These are phyloP conservation scores for Dillenia suffruticosa DNA, from an alignment of 164 flowering plant genomes.

Conservation along the genomic window DNA sequence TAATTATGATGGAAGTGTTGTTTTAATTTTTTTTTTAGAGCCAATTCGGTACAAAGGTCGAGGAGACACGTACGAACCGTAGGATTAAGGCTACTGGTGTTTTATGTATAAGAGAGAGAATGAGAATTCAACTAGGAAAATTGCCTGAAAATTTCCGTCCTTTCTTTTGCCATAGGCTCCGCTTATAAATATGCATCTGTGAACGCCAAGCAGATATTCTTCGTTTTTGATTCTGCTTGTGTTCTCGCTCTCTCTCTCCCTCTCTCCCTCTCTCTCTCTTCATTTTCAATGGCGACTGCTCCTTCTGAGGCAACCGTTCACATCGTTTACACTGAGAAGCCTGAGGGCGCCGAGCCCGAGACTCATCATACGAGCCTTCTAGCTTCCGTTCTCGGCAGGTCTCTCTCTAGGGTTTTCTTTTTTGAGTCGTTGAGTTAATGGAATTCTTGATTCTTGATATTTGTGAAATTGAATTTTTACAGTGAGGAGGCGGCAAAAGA, in stretches of 20 bases:
- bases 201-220: neutral
- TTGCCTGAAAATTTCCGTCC: no score
- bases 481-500: conserved; percentile 90
- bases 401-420: neutral
- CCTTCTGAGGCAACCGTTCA: conserved; percentile 43
- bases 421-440: neutral
- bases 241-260: neutral
- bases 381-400: conserved; percentile 75
- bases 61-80: no score
- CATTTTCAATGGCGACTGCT: conserved; percentile 23
- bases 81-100: no score
- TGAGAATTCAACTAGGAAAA: no score
- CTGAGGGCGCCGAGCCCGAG: conserved; percentile 52
- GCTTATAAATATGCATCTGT: neutral
- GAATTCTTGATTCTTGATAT: no score
- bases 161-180: no score
- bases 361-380: conserved; percentile 57
- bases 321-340: conserved; percentile 64
- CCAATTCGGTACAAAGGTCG: no score
- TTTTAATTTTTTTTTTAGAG: no score
- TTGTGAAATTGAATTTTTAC: conserved; percentile 4
- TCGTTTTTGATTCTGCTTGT: neutral
- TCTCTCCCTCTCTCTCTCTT: neutral
- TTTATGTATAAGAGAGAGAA: no score
- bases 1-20: no score